Evolutionary conservation across 2,329 filamentous ascomycete genomes (phyloP), one percentile per base, ranked within the genome.

Genomic region (Coleophoma cylindrospora): DNA sequence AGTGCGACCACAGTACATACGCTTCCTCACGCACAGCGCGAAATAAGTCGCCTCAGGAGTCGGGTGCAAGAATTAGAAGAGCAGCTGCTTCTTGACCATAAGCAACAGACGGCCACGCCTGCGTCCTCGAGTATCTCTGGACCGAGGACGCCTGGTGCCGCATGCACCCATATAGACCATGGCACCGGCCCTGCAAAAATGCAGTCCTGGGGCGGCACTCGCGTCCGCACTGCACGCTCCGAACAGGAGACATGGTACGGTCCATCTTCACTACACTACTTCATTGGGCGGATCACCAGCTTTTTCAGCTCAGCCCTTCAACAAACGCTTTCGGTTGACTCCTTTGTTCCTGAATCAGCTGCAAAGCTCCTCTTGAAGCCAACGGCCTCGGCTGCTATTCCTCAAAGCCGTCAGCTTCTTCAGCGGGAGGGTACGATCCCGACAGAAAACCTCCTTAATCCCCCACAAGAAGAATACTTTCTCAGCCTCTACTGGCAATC

Each of bases 401-500:
- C 48, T 48, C 33, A 43, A 33, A n/a, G 38, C 40, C 17, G 14
- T 55, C 54, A 6, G 19, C 41, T 17, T 19, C 19, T 19, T 19
- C 19, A 19, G 19, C 19, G 2, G 19, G 19, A n/a, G n/a, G n/a
- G n/a, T 40, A 48, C 27, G 51, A 53, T 13, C 40, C 43, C 2
- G 44, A 43, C 38, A 58, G 59, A 5, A 59, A 61, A 10, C 65
- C 66, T 40, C 57, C 34, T 76, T 19, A 67, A 61, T 4, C 61
- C 62, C 17, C 60, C 60, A 2, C 68, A 77, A 54, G 74, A 78
- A 59, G 72, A 76, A 44, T 71, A 69, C 43, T 71, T 76, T 27
- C 59, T 78, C 3, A 64, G 66, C 17, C 57, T 75, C 2, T 78
- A 73, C 55, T 78, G 75, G 74, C 66, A 73, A 44, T 66, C 69